These are phyloP conservation scores for Amanita pallidorosea DNA, from an alignment of 768 basidiomycete species.

Conservation along the genomic window DNA sequence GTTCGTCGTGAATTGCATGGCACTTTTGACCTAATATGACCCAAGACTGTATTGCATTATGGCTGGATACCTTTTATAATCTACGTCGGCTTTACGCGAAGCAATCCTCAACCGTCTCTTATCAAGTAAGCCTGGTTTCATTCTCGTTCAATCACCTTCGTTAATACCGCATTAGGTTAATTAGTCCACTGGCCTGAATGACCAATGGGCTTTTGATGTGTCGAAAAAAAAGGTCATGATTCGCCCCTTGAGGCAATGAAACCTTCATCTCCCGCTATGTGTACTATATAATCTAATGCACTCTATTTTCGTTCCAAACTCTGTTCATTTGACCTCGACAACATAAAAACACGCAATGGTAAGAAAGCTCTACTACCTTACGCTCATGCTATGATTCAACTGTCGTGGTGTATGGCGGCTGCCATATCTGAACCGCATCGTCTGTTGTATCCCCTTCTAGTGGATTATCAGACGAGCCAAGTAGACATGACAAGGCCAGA, in stretches of 20 bases:
- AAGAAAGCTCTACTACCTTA: background rate
- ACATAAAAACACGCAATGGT: background rate
- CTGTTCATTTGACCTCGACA: background rate
- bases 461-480: constrained; percentile 36
- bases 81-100: constrained; percentile 87
- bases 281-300: constrained; percentile 5
- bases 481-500: constrained; percentile 82
- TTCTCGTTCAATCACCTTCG: background rate
- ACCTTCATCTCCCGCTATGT: background rate
- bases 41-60: constrained; percentile 82
- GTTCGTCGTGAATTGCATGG: background rate
- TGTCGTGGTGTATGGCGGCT: constrained; percentile 6
- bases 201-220: constrained; percentile 11
- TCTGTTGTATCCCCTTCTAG: constrained; percentile 36
- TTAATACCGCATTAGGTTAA: constrained; percentile 44
- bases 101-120: constrained; percentile 88
- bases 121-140: constrained; percentile 66
- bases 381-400: constrained; percentile 6
- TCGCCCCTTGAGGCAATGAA: background rate
- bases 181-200: constrained; percentile 81
- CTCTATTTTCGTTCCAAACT: background rate
- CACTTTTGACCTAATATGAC: background rate
- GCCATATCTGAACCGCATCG: constrained; percentile 10
- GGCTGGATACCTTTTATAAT: constrained; percentile 97
- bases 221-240: background rate